These are phyloP conservation scores for Phytophthora nicotianae DNA, from an alignment of 352 stramenopile genomes.

Conservation along the genomic window DNA sequence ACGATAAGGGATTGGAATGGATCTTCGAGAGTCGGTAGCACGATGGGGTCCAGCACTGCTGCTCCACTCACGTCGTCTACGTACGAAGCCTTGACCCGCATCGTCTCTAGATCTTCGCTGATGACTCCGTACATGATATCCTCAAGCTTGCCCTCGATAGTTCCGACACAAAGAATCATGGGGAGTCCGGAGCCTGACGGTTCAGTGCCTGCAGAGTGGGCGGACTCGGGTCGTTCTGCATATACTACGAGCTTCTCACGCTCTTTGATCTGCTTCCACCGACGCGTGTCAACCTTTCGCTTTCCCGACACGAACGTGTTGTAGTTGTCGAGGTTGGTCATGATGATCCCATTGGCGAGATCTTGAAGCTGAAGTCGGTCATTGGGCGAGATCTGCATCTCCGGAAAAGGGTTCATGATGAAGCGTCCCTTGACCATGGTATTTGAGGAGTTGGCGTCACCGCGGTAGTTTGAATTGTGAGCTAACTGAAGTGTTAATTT, in stretches of 20 bases:
- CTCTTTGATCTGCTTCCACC: not conserved
- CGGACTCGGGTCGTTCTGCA: not conserved
- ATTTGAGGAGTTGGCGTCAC: no score
- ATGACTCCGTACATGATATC: not conserved
- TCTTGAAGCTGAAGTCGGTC: not conserved
- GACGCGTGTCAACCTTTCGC: not conserved
- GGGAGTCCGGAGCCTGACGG: not conserved
- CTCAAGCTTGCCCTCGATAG: not conserved
- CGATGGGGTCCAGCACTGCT: no score
- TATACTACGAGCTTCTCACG: not conserved
- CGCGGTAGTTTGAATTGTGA: no score
- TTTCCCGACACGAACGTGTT: not conserved
- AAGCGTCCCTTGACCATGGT: not conserved
- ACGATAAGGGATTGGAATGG: no score
- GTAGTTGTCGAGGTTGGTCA: not conserved
- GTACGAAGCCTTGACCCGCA: no score
- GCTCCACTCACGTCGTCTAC: no score
- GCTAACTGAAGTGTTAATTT: not conserved
- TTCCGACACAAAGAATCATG: not conserved
- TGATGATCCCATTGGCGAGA: not conserved
- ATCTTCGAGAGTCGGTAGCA: no score
- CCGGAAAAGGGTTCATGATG: not conserved
- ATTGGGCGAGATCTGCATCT: not conserved
- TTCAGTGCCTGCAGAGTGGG: not conserved
- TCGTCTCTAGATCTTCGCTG: not conserved